Percentiles rank a stretch among this genome's conserved stretches.
Conservation (phyloP, 108 stramenopile genomes). For the Hondaea fermentalgiana region DNA sequence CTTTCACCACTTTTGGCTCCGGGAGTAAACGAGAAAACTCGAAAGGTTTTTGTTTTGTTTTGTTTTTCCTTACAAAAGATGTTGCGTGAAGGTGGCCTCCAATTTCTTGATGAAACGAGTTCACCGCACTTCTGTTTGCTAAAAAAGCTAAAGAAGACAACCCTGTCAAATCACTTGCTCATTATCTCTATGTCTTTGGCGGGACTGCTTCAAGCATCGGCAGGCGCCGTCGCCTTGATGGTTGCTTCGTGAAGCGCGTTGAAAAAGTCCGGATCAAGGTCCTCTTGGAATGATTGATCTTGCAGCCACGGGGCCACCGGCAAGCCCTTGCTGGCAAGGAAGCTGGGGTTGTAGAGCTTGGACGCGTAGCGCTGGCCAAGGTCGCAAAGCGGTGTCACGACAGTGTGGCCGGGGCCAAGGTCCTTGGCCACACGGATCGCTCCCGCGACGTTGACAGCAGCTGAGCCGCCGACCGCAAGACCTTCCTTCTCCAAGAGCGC, state of each 20-base stretch:
- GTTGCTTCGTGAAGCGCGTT: background rate
- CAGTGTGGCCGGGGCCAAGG: conserved; percentile 43
- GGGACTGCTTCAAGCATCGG: background rate
- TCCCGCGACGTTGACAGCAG: conserved; percentile 59
- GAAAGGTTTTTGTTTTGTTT: too few species aligned
- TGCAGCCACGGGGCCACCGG: conserved; percentile 8
- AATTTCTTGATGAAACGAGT: too few species aligned
- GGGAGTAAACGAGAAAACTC: too few species aligned
- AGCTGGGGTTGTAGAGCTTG: conserved; percentile 52
- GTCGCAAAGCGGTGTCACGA: conserved; percentile 62
- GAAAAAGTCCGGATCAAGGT: background rate
- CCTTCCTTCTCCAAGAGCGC: conserved; percentile 54
- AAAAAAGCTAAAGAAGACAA: too few species aligned
- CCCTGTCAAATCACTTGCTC: too few species aligned
- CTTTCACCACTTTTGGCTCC: too few species aligned
- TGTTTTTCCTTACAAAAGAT: too few species aligned
- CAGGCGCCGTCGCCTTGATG: background rate
- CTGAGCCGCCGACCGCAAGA: conserved; percentile 53
- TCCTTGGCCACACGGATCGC: conserved; percentile 44
- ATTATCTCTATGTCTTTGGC: too few species aligned
- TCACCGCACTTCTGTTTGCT: too few species aligned
- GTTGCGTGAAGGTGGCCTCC: too few species aligned
- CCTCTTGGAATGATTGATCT: background rate
- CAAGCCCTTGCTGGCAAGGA: conserved; percentile 39
- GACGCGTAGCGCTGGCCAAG: conserved; percentile 41